Percentiles rank a stretch among this genome's conserved stretches.
phyloP scores from a whole-genome alignment of 495 filamentous ascomycete species.

The Penicillium bovifimosum region DNA sequence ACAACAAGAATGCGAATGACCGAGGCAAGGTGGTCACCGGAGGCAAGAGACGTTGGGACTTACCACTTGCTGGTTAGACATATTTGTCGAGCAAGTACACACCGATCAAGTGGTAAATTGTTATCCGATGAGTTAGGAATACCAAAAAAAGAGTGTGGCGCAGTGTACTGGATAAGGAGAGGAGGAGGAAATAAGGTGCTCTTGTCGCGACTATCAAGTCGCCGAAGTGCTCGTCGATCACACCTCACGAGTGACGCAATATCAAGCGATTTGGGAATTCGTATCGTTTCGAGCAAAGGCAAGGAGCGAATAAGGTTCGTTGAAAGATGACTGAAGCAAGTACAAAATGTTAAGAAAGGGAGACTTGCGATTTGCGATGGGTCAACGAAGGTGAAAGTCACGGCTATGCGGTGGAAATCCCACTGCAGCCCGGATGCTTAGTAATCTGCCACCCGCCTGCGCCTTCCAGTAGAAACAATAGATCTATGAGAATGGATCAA shows the following conservation, averaged over 20 bases:
- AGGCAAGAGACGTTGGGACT: constrained; percentile 29
- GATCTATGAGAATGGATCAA: neutral
- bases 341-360: neutral
- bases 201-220: constrained; percentile 22
- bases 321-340: neutral
- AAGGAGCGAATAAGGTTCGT: neutral
- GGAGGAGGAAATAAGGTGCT: constrained; percentile 9
- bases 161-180: neutral
- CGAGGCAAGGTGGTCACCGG: constrained; percentile 15
- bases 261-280: neutral
- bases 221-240: constrained; percentile 19
- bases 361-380: constrained; percentile 23
- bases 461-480: neutral
- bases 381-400: constrained; percentile 42
- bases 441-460: constrained; percentile 23
- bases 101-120: neutral
- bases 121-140: neutral
- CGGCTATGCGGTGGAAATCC: constrained; percentile 39
- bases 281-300: neutral
- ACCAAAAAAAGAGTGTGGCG: neutral
- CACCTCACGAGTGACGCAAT: constrained; percentile 11
- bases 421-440: constrained; percentile 32
- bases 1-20: constrained; percentile 1
- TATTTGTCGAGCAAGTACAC: constrained; percentile 22
- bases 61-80: constrained; percentile 64